Conservation (phyloP, 495 filamentous ascomycete genomes). For the Lepraria neglecta region DNA sequence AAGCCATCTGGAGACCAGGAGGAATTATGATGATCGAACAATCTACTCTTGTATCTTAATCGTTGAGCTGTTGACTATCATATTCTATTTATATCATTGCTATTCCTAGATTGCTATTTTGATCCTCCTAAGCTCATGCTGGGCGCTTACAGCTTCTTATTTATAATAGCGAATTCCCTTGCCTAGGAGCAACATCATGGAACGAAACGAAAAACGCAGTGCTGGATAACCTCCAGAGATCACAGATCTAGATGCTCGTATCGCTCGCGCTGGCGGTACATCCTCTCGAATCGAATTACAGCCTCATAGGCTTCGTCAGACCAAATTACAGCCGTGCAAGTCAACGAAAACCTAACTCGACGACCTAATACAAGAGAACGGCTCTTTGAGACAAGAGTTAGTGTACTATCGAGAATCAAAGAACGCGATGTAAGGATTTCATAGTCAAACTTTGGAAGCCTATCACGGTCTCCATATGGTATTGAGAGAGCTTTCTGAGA, state of each 20-base stretch:
- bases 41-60: no score
- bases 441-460: neutral
- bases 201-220: neutral
- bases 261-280: conserved; percentile 1
- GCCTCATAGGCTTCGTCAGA: neutral
- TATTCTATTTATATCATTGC: no score
- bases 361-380: neutral
- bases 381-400: neutral
- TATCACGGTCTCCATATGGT: neutral
- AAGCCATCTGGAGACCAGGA: no score
- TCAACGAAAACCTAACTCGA: neutral
- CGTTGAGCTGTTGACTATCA: neutral
- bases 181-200: neutral
- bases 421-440: neutral
- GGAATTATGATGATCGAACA: no score
- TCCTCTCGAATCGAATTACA: neutral
- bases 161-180: no score
- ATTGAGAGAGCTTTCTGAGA: conserved; percentile 1
- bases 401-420: conserved; percentile 3
- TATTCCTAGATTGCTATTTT: no score
- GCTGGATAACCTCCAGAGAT: neutral
- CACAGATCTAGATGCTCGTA: neutral
- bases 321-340: neutral
- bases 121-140: no score
- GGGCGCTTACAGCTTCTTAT: no score